Evolutionary conservation across 2,329 filamentous ascomycete species (phyloP).

Genomic region (Aureobasidium namibiae): DNA sequence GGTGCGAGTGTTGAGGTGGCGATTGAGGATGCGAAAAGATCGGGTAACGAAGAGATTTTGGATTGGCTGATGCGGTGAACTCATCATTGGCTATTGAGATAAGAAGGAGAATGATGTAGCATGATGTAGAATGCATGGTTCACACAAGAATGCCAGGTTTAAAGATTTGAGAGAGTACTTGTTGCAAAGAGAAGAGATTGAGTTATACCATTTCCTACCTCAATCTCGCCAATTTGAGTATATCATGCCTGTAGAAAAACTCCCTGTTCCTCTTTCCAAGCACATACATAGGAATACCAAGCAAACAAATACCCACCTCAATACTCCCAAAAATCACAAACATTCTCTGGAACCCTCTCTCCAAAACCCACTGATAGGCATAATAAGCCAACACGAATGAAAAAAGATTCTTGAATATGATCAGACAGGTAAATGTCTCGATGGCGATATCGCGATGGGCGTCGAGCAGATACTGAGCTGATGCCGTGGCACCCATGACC

Average conservation of each 20-base stretch:
- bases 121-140: no score
- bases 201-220: not conserved
- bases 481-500: constrained; percentile 83
- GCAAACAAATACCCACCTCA: not conserved
- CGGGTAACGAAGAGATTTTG: not conserved
- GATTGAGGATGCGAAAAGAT: not conserved
- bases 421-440: constrained; percentile 80
- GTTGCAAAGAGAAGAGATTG: no score
- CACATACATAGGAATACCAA: constrained; percentile 7
- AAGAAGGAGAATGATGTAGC: no score
- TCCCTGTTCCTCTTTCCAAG: constrained; percentile 9
- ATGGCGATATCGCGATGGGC: constrained; percentile 80
- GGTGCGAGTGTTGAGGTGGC: not conserved
- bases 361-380: constrained; percentile 6
- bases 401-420: constrained; percentile 94
- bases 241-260: constrained; percentile 7
- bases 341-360: not conserved
- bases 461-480: constrained; percentile 82
- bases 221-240: not conserved
- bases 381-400: constrained; percentile 64
- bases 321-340: constrained; percentile 8
- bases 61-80: not conserved
- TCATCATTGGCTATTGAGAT: no score
- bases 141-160: no score
- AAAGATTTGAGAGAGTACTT: no score